Conservation (phyloP, 2,329 filamentous ascomycete genomes). For the Cryphonectria parasitica region DNA sequence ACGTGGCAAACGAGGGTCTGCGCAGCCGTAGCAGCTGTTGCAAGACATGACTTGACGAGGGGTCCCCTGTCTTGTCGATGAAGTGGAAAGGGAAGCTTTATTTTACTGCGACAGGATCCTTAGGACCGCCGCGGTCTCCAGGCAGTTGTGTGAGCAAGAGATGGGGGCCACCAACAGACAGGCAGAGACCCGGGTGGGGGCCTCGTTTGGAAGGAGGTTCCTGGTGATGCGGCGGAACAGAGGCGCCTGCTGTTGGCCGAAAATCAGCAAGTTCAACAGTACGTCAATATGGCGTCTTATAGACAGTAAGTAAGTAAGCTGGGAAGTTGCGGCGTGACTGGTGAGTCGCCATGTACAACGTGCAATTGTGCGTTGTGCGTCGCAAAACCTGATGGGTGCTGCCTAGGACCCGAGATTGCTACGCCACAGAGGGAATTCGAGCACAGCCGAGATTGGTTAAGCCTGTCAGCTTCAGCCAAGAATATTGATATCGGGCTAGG, state of each 20-base stretch:
- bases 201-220: not conserved
- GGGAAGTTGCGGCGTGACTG: too few species aligned
- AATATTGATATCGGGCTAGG: not conserved
- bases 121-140: too few species aligned
- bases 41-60: not conserved
- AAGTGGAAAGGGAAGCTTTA: not conserved
- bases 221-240: not conserved
- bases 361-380: not conserved
- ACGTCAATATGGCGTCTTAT: not conserved
- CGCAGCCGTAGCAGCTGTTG: not conserved
- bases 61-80: not conserved
- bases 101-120: not conserved
- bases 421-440: not conserved
- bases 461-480: not conserved
- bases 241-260: not conserved
- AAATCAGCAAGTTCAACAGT: not conserved
- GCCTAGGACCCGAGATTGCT: slow-evolving; percentile 5
- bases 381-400: not conserved
- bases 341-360: not conserved
- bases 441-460: not conserved
- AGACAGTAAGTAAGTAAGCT: not conserved
- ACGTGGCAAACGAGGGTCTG: slow-evolving; percentile 4
- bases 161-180: too few species aligned
- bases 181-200: too few species aligned
- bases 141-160: too few species aligned